Conservation (phyloP, 257 asterid genomes). For the Solanum clarkiae region DNA sequence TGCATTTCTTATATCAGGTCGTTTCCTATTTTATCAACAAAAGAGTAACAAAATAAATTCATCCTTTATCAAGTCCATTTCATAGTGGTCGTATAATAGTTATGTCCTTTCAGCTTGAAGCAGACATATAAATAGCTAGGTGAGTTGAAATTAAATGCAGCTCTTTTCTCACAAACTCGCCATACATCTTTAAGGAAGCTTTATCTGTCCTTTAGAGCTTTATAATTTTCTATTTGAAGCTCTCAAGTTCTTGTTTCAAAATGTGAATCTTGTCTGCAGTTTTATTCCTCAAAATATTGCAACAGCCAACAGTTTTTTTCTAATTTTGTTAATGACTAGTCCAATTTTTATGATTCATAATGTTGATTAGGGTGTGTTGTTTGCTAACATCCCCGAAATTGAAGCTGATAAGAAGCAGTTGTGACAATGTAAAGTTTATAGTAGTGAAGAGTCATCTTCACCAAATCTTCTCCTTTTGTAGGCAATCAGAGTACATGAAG, state of each 20-base stretch:
- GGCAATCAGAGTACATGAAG: conserved; percentile 53
- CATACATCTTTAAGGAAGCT: background rate
- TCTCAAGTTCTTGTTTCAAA: background rate
- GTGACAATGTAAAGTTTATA: background rate
- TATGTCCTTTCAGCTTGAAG: background rate
- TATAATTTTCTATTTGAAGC: background rate
- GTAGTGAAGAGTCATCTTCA: background rate
- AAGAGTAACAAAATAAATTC: background rate
- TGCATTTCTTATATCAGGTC: background rate
- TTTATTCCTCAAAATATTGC: background rate
- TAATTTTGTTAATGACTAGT: background rate
- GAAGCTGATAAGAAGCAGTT: background rate
- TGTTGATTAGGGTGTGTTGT: background rate
- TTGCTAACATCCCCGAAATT: background rate
- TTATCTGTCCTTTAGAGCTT: background rate
- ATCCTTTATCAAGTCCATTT: background rate
- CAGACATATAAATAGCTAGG: background rate
- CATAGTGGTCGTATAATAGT: background rate
- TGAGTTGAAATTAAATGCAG: background rate
- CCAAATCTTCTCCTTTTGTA: conserved; percentile 2
- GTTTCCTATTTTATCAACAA: background rate
- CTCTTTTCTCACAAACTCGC: background rate
- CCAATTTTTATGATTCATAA: background rate
- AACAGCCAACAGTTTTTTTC: background rate
- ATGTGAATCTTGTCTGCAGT: background rate